phyloP scores from a whole-genome alignment of 768 basidiomycete species.

The Hericium erinaceus region DNA sequence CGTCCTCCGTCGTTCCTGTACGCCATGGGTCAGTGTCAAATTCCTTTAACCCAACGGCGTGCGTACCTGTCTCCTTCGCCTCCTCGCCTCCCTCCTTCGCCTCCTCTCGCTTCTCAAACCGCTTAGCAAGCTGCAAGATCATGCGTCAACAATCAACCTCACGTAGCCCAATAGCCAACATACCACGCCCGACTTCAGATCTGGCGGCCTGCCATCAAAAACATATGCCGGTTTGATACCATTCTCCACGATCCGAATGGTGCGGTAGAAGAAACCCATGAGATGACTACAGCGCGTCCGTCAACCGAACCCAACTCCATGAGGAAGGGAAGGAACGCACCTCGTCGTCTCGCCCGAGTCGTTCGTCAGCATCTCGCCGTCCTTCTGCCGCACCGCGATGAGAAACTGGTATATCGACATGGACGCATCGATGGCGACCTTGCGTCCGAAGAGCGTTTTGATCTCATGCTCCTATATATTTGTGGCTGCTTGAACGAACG shows the following conservation, averaged over 20 bases:
- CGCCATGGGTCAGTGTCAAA: not conserved
- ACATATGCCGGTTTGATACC: slow-evolving; percentile 98
- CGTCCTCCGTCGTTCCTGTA: slow-evolving; percentile 77
- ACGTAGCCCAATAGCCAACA: slow-evolving; percentile 23
- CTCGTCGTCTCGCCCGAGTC: slow-evolving; percentile 97
- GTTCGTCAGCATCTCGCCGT: slow-evolving; percentile 94
- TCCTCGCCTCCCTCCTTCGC: slow-evolving; percentile 94
- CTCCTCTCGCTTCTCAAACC: slow-evolving; percentile 84
- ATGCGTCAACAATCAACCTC: not conserved
- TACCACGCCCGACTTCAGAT: slow-evolving; percentile 94
- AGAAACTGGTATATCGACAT: slow-evolving; percentile 98
- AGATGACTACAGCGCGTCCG: slow-evolving; percentile 52
- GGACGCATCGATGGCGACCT: slow-evolving; percentile 97
- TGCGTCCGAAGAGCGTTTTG: slow-evolving; percentile 94
- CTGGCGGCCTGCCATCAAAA: slow-evolving; percentile 97
- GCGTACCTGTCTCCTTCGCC: slow-evolving; percentile 80
- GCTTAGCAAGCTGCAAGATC: slow-evolving; percentile 73
- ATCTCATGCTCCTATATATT: slow-evolving; percentile 73
- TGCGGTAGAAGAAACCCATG: slow-evolving; percentile 98
- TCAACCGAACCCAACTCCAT: not conserved
- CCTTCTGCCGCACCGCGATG: slow-evolving; percentile 92
- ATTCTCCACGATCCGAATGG: slow-evolving; percentile 95
- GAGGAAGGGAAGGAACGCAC: slow-evolving; percentile 19
- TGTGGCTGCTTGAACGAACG: not conserved
- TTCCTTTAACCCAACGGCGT: not conserved